A percentile compares a stretch with the other conserved stretches of the same genome.
Evolutionary conservation across 768 basidiomycete species (phyloP).

Genomic region (Suillus decipiens): DNA sequence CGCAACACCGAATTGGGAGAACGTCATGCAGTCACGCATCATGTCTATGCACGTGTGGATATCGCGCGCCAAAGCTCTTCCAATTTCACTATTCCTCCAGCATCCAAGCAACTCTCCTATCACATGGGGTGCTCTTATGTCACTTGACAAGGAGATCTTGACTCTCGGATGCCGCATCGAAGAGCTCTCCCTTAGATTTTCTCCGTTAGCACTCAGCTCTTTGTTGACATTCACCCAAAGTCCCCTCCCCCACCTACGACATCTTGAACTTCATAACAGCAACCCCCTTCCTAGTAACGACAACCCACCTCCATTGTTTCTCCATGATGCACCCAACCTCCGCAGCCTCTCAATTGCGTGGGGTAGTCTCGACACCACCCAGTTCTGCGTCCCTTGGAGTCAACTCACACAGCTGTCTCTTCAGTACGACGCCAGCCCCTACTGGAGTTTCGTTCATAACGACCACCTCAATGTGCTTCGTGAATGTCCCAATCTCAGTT

Average conservation of each 20-base stretch:
- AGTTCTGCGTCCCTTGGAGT: slow-evolving; percentile 30
- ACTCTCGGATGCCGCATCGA: slow-evolving; percentile 24
- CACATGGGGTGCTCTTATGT: slow-evolving; percentile 29
- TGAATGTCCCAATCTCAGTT: slow-evolving; percentile 27
- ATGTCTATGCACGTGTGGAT: slow-evolving; percentile 32
- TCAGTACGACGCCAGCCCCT: slow-evolving; percentile 29
- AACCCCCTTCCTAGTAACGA: slow-evolving; percentile 28
- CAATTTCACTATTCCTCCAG: slow-evolving; percentile 25
- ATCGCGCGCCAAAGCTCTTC: slow-evolving; percentile 32
- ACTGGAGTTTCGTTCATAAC: slow-evolving; percentile 31
- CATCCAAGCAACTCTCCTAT: slow-evolving; percentile 25
- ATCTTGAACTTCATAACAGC: slow-evolving; percentile 28
- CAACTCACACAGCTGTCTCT: slow-evolving; percentile 31
- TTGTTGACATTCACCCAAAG: slow-evolving; percentile 31
- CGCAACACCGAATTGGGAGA: slow-evolving; percentile 23
- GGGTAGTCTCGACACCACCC: slow-evolving; percentile 28
- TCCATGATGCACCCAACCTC: slow-evolving; percentile 30
- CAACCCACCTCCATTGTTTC: slow-evolving; percentile 24
- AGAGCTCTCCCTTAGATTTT: slow-evolving; percentile 22
- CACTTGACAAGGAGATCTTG: slow-evolving; percentile 32
- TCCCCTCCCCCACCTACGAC: slow-evolving; percentile 24
- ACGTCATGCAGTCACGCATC: slow-evolving; percentile 26
- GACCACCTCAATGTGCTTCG: slow-evolving; percentile 29
- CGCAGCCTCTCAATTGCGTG: slow-evolving; percentile 30
- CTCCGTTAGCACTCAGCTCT: slow-evolving; percentile 25